These are phyloP conservation scores for Carex sylvatica DNA, from an alignment of 202 grass and related monocot species.

Conservation along the genomic window DNA sequence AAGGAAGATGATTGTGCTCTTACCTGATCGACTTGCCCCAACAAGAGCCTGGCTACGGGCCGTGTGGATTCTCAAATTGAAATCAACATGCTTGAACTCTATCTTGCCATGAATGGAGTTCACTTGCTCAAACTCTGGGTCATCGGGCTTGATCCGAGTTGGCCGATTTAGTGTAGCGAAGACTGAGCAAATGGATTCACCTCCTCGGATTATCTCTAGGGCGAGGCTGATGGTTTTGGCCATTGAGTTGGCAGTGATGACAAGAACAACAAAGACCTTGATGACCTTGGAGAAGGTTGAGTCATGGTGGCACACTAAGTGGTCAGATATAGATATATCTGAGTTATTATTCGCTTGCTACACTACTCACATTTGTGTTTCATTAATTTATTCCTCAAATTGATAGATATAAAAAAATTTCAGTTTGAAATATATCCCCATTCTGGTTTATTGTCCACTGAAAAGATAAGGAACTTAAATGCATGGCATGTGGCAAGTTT, in stretches of 20 bases:
- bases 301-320: conserved; percentile 60
- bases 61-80: conserved; percentile 70
- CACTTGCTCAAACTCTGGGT: conserved; percentile 67
- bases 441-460: neutral
- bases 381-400: neutral
- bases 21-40: conserved; percentile 80
- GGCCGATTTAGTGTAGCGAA: conserved; percentile 83
- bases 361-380: neutral
- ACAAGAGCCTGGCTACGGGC: conserved; percentile 89
- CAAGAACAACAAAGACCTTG: conserved; percentile 98
- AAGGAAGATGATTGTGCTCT: conserved; percentile 86
- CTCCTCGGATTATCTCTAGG: conserved; percentile 78
- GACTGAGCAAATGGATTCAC: conserved; percentile 83
- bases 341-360: neutral
- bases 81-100: conserved; percentile 80
- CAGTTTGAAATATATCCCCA: neutral
- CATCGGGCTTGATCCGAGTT: conserved; percentile 74
- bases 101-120: conserved; percentile 67
- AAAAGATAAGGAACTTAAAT: neutral
- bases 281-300: conserved; percentile 99
- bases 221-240: conserved; percentile 91
- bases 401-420: neutral
- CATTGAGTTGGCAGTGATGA: conserved; percentile 89
- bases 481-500: too few relatives aligned
- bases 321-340: conserved; percentile 40